Conservation (phyloP, 108 stramenopile species). For the Nitzschia palea region DNA sequence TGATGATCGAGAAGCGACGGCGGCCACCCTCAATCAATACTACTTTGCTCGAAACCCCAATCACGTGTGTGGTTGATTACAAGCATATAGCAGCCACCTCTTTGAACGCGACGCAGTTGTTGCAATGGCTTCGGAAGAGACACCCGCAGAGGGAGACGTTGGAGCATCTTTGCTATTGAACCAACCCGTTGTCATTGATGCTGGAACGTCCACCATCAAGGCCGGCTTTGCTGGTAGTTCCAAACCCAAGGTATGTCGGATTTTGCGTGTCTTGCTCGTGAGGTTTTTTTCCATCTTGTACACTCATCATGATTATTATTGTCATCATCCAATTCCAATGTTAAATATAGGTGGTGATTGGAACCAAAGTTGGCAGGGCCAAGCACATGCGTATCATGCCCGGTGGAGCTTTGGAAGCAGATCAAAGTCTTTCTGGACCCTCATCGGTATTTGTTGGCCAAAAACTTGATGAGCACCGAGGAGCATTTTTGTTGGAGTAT, state of each 20-base stretch:
- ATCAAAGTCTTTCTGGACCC: conserved; percentile 61
- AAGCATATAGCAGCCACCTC: too few species aligned
- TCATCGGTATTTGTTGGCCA: conserved; percentile 88
- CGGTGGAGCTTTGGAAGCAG: conserved; percentile 89
- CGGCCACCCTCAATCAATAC: too few species aligned
- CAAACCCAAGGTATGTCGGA: conserved; percentile 82
- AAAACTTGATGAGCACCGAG: conserved; percentile 92
- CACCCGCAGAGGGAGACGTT: conserved; percentile 38
- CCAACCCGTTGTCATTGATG: conserved; percentile 97
- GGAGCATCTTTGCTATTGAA: conserved; percentile 69
- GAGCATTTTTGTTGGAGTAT: conserved; percentile 86
- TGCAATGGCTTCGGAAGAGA: conserved; percentile 35
- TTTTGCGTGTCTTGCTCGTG: neutral
- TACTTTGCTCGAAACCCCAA: too few species aligned
- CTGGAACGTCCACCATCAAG: conserved; percentile 89
- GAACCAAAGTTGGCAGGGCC: conserved; percentile 89
- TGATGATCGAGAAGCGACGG: too few species aligned
- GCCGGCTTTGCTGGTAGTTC: conserved; percentile 97
- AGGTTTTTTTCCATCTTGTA: neutral
- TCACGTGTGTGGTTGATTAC: too few species aligned
- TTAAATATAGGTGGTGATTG: conserved; percentile 74
- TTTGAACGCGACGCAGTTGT: too few species aligned
- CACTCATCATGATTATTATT: neutral
- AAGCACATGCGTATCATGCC: conserved; percentile 96
- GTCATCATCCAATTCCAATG: neutral